Evolutionary conservation across 2,329 filamentous ascomycete genomes (phyloP).

Genomic region (Penicillium capsulatum): DNA sequence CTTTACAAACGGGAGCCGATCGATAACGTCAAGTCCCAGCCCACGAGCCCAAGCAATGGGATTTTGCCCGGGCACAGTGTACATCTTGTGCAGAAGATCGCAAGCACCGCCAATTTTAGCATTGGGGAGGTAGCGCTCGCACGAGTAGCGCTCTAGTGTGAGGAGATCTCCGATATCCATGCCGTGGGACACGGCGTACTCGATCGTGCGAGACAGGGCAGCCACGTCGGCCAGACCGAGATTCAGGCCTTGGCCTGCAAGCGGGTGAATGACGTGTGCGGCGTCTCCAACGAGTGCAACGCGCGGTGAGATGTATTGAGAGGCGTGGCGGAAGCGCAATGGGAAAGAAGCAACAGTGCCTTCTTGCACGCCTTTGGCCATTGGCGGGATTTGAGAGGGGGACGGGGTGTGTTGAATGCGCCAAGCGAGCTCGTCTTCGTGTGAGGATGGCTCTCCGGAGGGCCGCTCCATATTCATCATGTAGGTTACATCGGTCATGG

Average conservation of each 20-base stretch:
- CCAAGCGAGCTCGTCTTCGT: slow-evolving; percentile 80
- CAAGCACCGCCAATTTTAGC: slow-evolving; percentile 70
- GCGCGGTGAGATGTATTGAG: slow-evolving; percentile 86
- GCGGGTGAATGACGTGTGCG: slow-evolving; percentile 89
- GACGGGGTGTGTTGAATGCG: slow-evolving; percentile 66
- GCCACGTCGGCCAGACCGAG: slow-evolving; percentile 87
- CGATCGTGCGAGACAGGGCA: slow-evolving; percentile 69
- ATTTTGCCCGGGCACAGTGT: slow-evolving; percentile 67
- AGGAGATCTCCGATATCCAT: slow-evolving; percentile 79
- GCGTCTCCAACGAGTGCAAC: slow-evolving; percentile 90
- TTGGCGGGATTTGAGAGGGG: slow-evolving; percentile 58
- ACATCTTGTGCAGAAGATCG: slow-evolving; percentile 90
- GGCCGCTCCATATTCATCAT: slow-evolving; percentile 63
- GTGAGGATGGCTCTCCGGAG: slow-evolving; percentile 37
- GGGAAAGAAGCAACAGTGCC: slow-evolving; percentile 85
- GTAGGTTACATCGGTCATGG: slow-evolving; percentile 73
- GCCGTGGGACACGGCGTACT: slow-evolving; percentile 72
- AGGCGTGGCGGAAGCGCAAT: slow-evolving; percentile 85
- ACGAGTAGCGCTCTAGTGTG: slow-evolving; percentile 74
- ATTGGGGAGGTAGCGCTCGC: slow-evolving; percentile 78
- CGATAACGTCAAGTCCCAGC: slow-evolving; percentile 69
- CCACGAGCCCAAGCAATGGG: slow-evolving; percentile 77
- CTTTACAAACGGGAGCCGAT: slow-evolving; percentile 72
- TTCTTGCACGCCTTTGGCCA: slow-evolving; percentile 67
- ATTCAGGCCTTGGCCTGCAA: slow-evolving; percentile 92